phyloP scores from a whole-genome alignment of 345 rosid species.

The Euphorbia pulcherrima region DNA sequence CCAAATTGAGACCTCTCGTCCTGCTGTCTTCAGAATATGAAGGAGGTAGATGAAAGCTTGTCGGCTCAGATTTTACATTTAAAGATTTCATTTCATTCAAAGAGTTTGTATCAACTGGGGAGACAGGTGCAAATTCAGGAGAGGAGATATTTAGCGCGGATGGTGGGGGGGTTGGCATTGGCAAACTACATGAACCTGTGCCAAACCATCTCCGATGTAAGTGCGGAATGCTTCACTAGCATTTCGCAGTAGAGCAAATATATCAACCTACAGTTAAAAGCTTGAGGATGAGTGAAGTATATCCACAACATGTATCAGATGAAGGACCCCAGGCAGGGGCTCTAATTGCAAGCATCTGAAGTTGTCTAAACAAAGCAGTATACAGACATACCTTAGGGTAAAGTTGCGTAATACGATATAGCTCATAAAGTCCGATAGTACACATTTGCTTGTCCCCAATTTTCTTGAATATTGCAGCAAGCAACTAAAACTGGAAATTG shows the following conservation, averaged over 20 bases:
- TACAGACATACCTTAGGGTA: slow-evolving; percentile 66
- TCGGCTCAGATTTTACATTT: slow-evolving; percentile 48
- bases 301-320: slow-evolving; percentile 3
- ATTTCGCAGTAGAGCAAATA: slow-evolving; percentile 95
- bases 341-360: not conserved
- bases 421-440: slow-evolving; percentile 86
- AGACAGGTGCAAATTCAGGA: slow-evolving; percentile 73
- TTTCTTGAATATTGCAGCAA: slow-evolving; percentile 97
- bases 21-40: slow-evolving; percentile 54
- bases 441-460: slow-evolving; percentile 98
- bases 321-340: not conserved
- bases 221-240: slow-evolving; percentile 99
- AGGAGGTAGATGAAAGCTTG: slow-evolving; percentile 51
- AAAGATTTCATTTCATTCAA: slow-evolving; percentile 53
- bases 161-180: slow-evolving; percentile 93
- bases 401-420: slow-evolving; percentile 88
- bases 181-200: slow-evolving; percentile 92
- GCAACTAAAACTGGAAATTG: no score
- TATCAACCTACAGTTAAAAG: slow-evolving; percentile 59
- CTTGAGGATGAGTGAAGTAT: slow-evolving; percentile 11
- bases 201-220: slow-evolving; percentile 94
- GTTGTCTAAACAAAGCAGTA: not conserved
- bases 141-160: slow-evolving; percentile 59
- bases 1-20: slow-evolving; percentile 38
- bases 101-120: slow-evolving; percentile 53